Percentiles rank a stretch among this genome's conserved stretches.
phyloP scores from a whole-genome alignment of 176 grass and related monocot genomes.

The Leersia perrieri region DNA sequence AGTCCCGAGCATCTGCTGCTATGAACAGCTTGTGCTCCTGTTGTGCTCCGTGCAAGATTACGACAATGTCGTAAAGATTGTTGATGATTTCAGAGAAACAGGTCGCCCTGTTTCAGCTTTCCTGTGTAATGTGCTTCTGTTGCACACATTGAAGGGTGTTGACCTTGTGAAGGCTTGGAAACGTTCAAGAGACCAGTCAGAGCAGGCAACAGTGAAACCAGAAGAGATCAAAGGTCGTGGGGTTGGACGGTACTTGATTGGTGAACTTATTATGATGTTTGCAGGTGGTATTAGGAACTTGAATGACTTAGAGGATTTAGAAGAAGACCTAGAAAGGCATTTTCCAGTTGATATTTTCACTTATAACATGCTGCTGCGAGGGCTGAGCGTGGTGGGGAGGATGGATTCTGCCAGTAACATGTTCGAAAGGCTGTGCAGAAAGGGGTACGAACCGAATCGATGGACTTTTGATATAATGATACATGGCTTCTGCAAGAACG shows the following conservation, averaged over 20 bases:
- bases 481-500: constrained; percentile 77
- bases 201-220: constrained; percentile 18
- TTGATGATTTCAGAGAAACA: constrained; percentile 78
- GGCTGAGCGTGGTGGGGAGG: constrained; percentile 59
- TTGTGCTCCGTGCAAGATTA: constrained; percentile 64
- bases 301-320: constrained; percentile 60
- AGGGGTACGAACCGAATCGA: constrained; percentile 79
- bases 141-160: constrained; percentile 65
- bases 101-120: constrained; percentile 87
- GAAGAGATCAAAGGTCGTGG: constrained; percentile 43
- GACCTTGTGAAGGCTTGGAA: constrained; percentile 61
- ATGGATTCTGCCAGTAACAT: constrained; percentile 80
- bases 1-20: constrained; percentile 72
- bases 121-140: constrained; percentile 85
- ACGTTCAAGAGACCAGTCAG: constrained; percentile 43
- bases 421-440: constrained; percentile 63
- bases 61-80: constrained; percentile 59
- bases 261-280: constrained; percentile 67
- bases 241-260: constrained; percentile 57
- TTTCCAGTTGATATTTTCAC: constrained; percentile 90
- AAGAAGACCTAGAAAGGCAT: constrained; percentile 62
- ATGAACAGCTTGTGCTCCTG: constrained; percentile 80
- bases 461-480: constrained; percentile 91
- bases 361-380: constrained; percentile 90
- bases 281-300: constrained; percentile 61